Evolutionary conservation across 495 filamentous ascomycete genomes (phyloP).

Genomic region (Penicillium coprophilum): DNA sequence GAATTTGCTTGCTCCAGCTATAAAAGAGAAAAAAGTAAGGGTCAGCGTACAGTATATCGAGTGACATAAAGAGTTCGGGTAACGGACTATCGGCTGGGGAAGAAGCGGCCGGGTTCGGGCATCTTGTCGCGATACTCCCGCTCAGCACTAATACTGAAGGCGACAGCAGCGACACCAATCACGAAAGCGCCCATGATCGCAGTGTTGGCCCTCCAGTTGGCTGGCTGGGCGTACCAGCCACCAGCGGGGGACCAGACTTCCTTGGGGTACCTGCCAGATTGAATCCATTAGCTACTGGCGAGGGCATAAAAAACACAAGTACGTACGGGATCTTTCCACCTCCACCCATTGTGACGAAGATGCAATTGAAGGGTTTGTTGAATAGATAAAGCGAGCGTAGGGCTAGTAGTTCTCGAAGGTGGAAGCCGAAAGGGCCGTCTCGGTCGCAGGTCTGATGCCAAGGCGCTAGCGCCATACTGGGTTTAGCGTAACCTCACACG

Average conservation of each 20-base stretch:
- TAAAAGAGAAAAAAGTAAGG: conserved; percentile 8
- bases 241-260: conserved; percentile 98
- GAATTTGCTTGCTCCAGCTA: conserved; percentile 92
- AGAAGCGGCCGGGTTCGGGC: conserved; percentile 86
- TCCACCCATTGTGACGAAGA: conserved; percentile 48
- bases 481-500: conserved; percentile 41
- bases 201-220: conserved; percentile 94
- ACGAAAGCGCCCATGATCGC: conserved; percentile 74
- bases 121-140: conserved; percentile 76
- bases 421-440: conserved; percentile 39
- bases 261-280: conserved; percentile 78
- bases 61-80: conserved; percentile 10
- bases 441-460: conserved; percentile 37
- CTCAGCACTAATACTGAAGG: conserved; percentile 81
- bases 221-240: conserved; percentile 93
- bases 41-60: conserved; percentile 20
- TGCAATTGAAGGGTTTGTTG: conserved; percentile 29
- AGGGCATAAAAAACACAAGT: neutral
- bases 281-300: conserved; percentile 25
- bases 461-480: conserved; percentile 26
- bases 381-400: conserved; percentile 24
- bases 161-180: conserved; percentile 68
- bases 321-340: conserved; percentile 89
- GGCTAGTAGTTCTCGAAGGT: conserved; percentile 26
- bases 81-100: conserved; percentile 91